A percentile compares a stretch with the other conserved stretches of the same genome.
Conservation (phyloP, 352 stramenopile genomes). For the Pythium oligandrum region DNA sequence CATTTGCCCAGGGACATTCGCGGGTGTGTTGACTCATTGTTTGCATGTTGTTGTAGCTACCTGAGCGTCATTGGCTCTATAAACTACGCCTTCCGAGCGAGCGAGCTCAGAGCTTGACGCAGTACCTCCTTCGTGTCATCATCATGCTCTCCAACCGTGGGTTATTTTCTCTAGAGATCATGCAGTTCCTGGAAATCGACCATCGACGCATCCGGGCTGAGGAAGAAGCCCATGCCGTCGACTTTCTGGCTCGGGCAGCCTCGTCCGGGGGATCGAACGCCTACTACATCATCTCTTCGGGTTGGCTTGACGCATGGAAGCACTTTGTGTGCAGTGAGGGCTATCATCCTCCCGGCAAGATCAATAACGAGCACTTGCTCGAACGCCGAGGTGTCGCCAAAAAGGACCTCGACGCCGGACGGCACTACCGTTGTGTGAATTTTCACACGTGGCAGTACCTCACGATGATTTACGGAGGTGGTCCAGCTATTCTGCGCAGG, state of each 20-base stretch:
- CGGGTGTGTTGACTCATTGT: background rate
- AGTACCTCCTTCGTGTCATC: conserved; percentile 52
- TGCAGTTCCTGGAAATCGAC: conserved; percentile 68
- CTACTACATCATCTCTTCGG: conserved; percentile 31
- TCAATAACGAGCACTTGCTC: conserved; percentile 39
- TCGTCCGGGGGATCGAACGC: conserved; percentile 11
- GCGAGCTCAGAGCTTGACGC: conserved; percentile 29
- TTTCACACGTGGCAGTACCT: conserved; percentile 48
- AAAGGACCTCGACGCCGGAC: conserved; percentile 16
- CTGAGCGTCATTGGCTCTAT: conserved; percentile 39
- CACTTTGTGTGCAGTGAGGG: conserved; percentile 19
- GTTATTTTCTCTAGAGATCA: conserved; percentile 60
- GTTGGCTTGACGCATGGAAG: conserved; percentile 48
- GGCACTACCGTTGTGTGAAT: conserved; percentile 61
- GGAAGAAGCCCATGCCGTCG: conserved; percentile 50
- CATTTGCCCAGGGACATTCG: background rate
- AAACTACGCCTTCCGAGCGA: conserved; percentile 29
- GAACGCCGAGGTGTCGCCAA: conserved; percentile 4
- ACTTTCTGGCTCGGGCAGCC: conserved; percentile 21
- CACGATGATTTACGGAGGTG: conserved; percentile 40
- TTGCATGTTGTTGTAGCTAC: conserved; percentile 21
- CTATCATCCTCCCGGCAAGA: conserved; percentile 16
- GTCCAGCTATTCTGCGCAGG: conserved; percentile 38
- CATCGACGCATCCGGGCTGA: conserved; percentile 38
- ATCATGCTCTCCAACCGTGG: conserved; percentile 41